phyloP scores from a whole-genome alignment of 2,329 filamentous ascomycete species.

The Curvularia sp. region DNA sequence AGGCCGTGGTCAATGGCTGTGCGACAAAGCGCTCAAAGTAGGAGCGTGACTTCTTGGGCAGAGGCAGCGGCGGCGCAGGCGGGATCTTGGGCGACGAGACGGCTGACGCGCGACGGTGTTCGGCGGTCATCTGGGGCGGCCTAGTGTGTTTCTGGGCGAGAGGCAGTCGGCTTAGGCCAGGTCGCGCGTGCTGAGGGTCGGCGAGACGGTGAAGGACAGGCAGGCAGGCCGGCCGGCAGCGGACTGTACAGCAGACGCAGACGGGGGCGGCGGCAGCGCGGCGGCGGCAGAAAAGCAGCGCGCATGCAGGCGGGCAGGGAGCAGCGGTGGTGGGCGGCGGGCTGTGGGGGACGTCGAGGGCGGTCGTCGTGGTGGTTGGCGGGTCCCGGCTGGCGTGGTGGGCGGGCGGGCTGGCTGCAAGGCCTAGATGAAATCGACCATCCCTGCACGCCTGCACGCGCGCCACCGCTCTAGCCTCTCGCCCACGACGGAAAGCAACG shows the following conservation, averaged over 20 bases:
- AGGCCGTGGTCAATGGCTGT: constrained; percentile 59
- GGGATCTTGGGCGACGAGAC: constrained; percentile 30
- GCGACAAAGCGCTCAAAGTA: constrained; percentile 61
- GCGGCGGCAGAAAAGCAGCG: background rate
- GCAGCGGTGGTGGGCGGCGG: too few relatives aligned
- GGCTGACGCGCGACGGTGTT: constrained; percentile 23
- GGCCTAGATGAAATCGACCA: constrained; percentile 16
- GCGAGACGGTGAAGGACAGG: background rate
- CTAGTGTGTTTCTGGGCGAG: constrained; percentile 1
- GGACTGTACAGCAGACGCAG: too few relatives aligned
- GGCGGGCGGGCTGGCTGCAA: background rate
- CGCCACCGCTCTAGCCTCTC: constrained; percentile 19
- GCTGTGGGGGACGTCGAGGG: too few relatives aligned
- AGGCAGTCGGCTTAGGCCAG: background rate
- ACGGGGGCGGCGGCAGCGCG: background rate
- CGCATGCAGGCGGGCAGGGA: too few relatives aligned
- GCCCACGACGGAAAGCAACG: constrained; percentile 10
- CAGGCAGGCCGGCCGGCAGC: background rate
- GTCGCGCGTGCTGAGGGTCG: too few relatives aligned
- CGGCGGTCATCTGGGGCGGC: constrained; percentile 13
- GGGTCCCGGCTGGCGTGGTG: too few relatives aligned
- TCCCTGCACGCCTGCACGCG: constrained; percentile 14
- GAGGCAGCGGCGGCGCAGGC: constrained; percentile 47
- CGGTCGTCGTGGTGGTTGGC: background rate
- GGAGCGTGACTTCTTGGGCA: constrained; percentile 42